These are phyloP conservation scores for Sicyos baderoa DNA, from an alignment of 306 rosid species.

Conservation along the genomic window DNA sequence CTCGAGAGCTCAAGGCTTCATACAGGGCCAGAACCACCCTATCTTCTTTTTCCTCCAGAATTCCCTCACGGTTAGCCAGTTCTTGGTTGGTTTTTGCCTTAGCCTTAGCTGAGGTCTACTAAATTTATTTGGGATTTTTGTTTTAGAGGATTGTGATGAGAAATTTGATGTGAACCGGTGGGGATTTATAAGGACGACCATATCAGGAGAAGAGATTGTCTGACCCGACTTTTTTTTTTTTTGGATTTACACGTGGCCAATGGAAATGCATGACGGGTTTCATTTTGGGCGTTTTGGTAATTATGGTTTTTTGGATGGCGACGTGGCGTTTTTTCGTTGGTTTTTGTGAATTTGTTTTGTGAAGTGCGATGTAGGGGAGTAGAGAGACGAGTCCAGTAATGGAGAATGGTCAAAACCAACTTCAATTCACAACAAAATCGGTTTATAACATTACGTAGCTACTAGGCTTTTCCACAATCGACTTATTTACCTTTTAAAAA, in stretches of 20 bases:
- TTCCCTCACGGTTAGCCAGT: constrained; percentile 82
- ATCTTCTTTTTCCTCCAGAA: constrained; percentile 38
- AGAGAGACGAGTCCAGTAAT: neutral
- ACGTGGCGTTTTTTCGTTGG: neutral
- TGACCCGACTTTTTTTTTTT: neutral
- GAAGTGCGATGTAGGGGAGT: neutral
- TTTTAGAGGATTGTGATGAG: neutral
- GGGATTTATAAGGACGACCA: constrained; percentile 11
- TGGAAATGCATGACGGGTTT: neutral
- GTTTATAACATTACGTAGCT: neutral
- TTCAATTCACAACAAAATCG: neutral
- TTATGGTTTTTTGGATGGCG: rapidly evolving
- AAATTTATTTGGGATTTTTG: too few species aligned
- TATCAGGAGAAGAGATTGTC: neutral
- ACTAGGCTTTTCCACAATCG: neutral
- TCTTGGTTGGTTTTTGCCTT: constrained; percentile 26
- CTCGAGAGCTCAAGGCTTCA: constrained; percentile 66
- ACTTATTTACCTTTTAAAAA: too few species aligned
- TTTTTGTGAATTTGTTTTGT: neutral
- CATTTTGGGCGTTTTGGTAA: neutral
- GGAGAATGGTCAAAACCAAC: constrained; percentile 25
- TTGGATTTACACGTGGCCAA: neutral
- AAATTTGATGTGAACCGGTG: neutral
- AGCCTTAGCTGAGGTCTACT: neutral
- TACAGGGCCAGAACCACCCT: constrained; percentile 69